Percentiles rank a stretch among this genome's conserved stretches.
Conservation (phyloP, 2,329 filamentous ascomycete genomes). For the Leptodontidium sp. region DNA sequence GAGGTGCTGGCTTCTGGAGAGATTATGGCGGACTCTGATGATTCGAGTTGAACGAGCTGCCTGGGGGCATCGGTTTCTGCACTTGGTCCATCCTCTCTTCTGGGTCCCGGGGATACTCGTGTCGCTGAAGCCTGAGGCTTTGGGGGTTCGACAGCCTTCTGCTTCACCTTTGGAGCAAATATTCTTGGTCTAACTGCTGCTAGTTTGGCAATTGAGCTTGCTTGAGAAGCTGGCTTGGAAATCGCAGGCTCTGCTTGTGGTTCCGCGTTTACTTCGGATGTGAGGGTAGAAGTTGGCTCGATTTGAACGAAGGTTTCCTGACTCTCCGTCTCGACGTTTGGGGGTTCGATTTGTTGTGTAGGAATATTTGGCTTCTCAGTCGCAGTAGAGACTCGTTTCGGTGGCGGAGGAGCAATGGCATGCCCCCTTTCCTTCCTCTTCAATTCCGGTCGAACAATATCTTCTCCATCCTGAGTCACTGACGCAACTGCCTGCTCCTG, state of each 20-base stretch:
- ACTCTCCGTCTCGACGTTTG: neutral
- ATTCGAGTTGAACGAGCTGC: neutral
- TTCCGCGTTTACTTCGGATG: neutral
- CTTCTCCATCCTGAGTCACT: slow-evolving; percentile 15
- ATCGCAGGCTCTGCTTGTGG: neutral
- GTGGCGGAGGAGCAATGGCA: slow-evolving; percentile 20
- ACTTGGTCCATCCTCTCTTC: slow-evolving; percentile 10
- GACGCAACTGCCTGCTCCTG: slow-evolving; percentile 1
- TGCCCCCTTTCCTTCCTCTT: slow-evolving; percentile 36
- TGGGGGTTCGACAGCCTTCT: neutral
- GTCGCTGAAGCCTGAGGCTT: neutral
- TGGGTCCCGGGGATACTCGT: neutral
- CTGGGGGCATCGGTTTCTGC: neutral
- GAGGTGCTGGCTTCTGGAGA: neutral
- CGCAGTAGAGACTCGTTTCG: slow-evolving; percentile 30
- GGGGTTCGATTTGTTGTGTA: neutral
- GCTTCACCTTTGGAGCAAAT: neutral
- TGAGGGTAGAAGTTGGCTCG: neutral
- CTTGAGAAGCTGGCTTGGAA: neutral
- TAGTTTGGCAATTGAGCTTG: neutral
- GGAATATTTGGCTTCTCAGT: neutral
- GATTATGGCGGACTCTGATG: neutral
- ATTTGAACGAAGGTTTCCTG: neutral
- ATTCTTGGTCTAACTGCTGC: neutral
- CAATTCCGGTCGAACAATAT: slow-evolving; percentile 9